These are phyloP conservation scores for Phoenix roebelenii DNA, from an alignment of 176 grass and related monocot genomes.

Conservation along the genomic window DNA sequence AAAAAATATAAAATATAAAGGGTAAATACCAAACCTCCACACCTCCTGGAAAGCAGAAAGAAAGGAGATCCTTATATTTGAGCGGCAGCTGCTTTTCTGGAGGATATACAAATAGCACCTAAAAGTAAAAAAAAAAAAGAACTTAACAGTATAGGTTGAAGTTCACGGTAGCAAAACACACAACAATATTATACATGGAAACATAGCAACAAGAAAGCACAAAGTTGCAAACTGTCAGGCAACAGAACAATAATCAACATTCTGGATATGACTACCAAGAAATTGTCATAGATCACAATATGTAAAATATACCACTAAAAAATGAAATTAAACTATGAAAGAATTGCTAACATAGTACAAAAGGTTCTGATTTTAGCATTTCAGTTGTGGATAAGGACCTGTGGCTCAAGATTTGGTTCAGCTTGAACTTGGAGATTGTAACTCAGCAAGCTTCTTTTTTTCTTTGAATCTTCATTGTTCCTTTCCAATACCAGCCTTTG, in stretches of 20 bases:
- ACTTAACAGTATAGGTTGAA: background rate
- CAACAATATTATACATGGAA: no score
- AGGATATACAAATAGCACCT: conserved; percentile 98
- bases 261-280: no score
- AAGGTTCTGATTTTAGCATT: no score
- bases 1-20: conserved; percentile 1
- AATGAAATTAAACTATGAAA: no score
- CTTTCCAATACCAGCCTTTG: conserved; percentile 51
- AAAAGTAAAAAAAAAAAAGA: conserved; percentile 20
- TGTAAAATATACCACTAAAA: no score
- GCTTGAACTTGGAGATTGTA: conserved; percentile 77
- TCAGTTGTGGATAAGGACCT: conserved; percentile 37
- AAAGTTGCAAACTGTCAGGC: no score
- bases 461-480: conserved; percentile 62
- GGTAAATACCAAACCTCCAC: conserved; percentile 54
- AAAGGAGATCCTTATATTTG: conserved; percentile 90
- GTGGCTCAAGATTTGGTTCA: conserved; percentile 80
- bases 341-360: no score
- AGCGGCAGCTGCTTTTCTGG: conserved; percentile 76
- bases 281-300: no score
- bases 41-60: conserved; percentile 96
- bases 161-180: no score
- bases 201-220: no score
- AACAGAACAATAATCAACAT: no score
- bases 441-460: conserved; percentile 60